These are phyloP conservation scores for Cystobasidium tubakii DNA, from an alignment of 768 basidiomycete genomes.

Conservation along the genomic window DNA sequence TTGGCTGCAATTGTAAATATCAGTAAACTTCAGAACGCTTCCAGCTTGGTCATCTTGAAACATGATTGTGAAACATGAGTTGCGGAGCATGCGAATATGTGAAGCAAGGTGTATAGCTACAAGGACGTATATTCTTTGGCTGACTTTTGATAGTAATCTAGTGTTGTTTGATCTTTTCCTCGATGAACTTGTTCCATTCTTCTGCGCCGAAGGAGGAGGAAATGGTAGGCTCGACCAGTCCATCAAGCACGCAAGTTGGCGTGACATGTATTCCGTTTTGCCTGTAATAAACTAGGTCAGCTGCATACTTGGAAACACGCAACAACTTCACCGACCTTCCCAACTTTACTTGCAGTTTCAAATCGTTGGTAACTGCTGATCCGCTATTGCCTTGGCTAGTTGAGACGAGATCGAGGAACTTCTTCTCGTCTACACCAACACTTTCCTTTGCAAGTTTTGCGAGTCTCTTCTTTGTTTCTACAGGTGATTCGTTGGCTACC, in stretches of 20 bases:
- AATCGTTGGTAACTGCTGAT: conserved; percentile 3
- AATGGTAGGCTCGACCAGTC: conserved; percentile 59
- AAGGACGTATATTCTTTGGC: no score
- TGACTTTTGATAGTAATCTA: no score
- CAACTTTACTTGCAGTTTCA: conserved; percentile 61
- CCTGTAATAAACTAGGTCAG: conserved; percentile 48
- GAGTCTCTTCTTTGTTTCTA: conserved; percentile 14
- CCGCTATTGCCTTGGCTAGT: conserved; percentile 7
- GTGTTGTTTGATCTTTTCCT: conserved; percentile 52
- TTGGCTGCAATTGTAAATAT: no score
- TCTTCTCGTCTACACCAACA: conserved; percentile 20
- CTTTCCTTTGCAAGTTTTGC: conserved; percentile 16
- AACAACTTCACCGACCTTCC: conserved; percentile 48
- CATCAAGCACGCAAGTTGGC: conserved; percentile 72
- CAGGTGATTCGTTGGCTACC: conserved; percentile 12
- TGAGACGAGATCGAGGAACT: conserved; percentile 16
- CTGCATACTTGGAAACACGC: not conserved
- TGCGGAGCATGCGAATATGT: no score
- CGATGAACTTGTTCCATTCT: conserved; percentile 74
- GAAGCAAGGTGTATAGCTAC: no score
- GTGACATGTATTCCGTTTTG: conserved; percentile 92
- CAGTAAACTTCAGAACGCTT: no score
- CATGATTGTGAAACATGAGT: no score
- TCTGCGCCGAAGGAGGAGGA: conserved; percentile 73
- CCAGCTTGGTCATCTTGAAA: no score